phyloP scores from a whole-genome alignment of 306 rosid species.

The Potentilla sterilis region DNA sequence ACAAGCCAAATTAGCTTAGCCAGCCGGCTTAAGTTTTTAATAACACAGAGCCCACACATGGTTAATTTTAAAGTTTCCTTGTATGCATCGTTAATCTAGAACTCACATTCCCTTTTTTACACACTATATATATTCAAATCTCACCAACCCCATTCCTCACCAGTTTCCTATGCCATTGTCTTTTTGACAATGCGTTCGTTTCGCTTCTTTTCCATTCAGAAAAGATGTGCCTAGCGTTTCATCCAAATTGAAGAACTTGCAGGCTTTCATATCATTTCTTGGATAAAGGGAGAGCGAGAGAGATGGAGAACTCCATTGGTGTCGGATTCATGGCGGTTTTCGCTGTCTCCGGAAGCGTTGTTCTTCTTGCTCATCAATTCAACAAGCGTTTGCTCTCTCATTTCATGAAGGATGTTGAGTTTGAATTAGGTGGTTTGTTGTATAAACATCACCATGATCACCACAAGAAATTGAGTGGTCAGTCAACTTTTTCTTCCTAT shows the following conservation, averaged over 20 bases:
- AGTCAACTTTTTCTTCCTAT: not conserved
- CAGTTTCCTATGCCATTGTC: not conserved
- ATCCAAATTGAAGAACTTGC: not conserved
- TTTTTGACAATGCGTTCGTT: not conserved
- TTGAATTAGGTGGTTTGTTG: constrained; percentile 37
- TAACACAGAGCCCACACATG: too few relatives aligned
- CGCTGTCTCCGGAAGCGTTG: constrained; percentile 76
- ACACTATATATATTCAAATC: not conserved
- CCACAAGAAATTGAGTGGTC: constrained; percentile 17
- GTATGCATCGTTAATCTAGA: constrained; percentile 5
- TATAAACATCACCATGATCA: not conserved
- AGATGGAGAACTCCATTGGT: constrained; percentile 54
- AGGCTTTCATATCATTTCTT: not conserved
- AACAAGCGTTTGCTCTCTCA: constrained; percentile 68
- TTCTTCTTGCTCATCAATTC: constrained; percentile 59
- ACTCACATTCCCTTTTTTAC: not conserved
- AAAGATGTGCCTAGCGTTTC: constrained; percentile 4
- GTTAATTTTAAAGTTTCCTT: not conserved
- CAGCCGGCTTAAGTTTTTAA: not conserved
- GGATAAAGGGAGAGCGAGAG: not conserved
- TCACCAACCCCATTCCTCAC: not conserved
- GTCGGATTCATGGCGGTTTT: constrained; percentile 73
- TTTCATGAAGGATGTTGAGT: constrained; percentile 68
- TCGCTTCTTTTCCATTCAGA: not conserved
- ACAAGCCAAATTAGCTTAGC: constrained; percentile 9